Evolutionary conservation across 768 basidiomycete genomes (phyloP).

Genomic region (Pulveroboletus sp.): DNA sequence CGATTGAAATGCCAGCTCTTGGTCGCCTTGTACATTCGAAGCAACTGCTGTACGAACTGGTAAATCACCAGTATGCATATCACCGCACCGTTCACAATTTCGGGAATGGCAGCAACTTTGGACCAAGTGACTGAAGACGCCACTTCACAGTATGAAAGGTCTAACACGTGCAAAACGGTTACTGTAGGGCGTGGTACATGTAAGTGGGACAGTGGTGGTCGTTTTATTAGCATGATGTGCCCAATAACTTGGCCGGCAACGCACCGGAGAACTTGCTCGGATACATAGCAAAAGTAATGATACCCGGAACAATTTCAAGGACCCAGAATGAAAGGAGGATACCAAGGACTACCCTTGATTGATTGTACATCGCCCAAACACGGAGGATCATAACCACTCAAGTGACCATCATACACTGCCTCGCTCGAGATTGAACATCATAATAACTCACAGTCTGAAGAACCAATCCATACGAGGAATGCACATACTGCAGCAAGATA

Average conservation of each 20-base stretch:
- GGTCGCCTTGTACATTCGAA: conserved; percentile 3
- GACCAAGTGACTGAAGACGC: conserved; percentile 1
- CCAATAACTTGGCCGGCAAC: not conserved
- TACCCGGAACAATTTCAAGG: not conserved
- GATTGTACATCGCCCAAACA: conserved; percentile 10
- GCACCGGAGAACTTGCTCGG: not conserved
- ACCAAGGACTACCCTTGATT: conserved; percentile 6
- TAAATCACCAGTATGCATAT: conserved; percentile 4
- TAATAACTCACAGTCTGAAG: conserved; percentile 10
- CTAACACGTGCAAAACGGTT: not conserved
- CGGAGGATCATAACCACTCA: conserved; percentile 16
- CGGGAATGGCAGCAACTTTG: not conserved
- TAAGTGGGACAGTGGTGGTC: not conserved
- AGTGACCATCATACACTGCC: not conserved
- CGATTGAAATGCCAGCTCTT: conserved; percentile 5
- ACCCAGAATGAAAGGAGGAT: conserved; percentile 8
- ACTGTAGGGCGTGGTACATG: not conserved
- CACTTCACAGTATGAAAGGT: conserved; percentile 1
- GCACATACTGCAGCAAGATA: conserved; percentile 1
- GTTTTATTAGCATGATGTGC: not conserved
- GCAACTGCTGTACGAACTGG: not conserved
- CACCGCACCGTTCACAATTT: not conserved
- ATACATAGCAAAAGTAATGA: not conserved
- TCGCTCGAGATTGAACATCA: not conserved
- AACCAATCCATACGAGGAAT: not conserved